Evolutionary conservation across 1,284 basidiomycete species (phyloP), one percentile per base, ranked within the genome.

Genomic region (Takashimella koratensis): DNA sequence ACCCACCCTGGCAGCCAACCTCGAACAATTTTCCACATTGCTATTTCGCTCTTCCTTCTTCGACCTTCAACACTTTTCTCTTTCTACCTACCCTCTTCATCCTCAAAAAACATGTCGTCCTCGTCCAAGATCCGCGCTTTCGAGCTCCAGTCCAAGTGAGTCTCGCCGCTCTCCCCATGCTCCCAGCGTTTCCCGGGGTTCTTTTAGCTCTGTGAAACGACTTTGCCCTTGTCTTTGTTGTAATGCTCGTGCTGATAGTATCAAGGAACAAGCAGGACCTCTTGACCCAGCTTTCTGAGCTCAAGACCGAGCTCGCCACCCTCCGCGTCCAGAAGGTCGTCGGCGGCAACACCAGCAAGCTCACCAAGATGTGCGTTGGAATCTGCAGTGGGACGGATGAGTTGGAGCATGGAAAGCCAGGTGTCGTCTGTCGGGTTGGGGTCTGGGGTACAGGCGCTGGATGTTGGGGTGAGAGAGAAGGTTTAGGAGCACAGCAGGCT

Each of bases 281-380:
- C 81, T 81, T 85, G 67, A 94, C 93, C 80, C 93, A 98, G 80
- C 86, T 99, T 62, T 78, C 79, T 57, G 96, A 98, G 81, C 85
- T 98, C 80, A 97, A 94, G 86, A 85, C 81, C 60, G 96, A 99
- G 85, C 90, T 98, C 71, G 83, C 93, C 65, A 81, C 81, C 68
- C 82, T 98, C 76, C 88, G 94, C 67, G 96, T 98, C 66, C 93
- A 97, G 83, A 98, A 98, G 85, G 91, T 96, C 74, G 91, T 91
- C 64, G 94, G 94, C 76, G 93, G 93, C 56, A 90, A 90, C 68
- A 88, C 94, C 57, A 87, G 89, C 64, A 98, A 98, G 82, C 84
- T 99, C 70, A 94, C 90, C 70, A 92, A 90, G 81, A 98, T 98
- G 95, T 98, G 78, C 76, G 89, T 81, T 41, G 27, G 11, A 40